Evolutionary conservation across 805 yeast genomes (phyloP), one percentile per base, ranked within the genome.

Genomic region (Alloascoidea hylecoeti): DNA sequence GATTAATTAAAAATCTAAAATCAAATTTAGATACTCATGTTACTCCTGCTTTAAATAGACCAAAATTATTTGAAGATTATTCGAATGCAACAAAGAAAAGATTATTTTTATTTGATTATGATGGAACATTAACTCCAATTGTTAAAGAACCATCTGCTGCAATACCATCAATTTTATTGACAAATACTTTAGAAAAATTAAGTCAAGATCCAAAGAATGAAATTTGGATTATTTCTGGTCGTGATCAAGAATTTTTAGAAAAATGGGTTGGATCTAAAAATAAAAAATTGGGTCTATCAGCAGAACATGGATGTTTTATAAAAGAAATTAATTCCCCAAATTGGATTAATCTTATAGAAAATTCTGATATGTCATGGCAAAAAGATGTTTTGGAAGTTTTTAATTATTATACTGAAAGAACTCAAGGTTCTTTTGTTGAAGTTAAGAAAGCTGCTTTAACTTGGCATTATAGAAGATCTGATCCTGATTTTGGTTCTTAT

Each of bases 141-240:
- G 98, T 92, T 3, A 71, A 75, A 32, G 97, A 92, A 49, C 99
- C 99, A 2, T 85, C 89, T n/a, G 96, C 97, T 0, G 98, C 98
- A 0, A 81, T 92, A 33, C 98, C 99, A 2, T 76, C 95, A 1
- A 75, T 78, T 2, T 68, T 79, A 46, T 63, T 92, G 35, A 65
- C 72, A 39, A 57, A 64, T 5, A 72, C 80, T 9, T 57, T 92
- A 41, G 64, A 69, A 17, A 61, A 64, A 18, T 64, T 92, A 38
- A 65, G 79, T 2, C 63, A 65, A 12, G 97, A 89, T 54, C 85
- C 89, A 4, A 66, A 66, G 42, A 92, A 92, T 58, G 78, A 76
- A 53, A 77, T 92, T 34, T 92, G 98, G 98, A 74, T 92, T 45
- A 89, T 92, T 42, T 79, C 94, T 33, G 99, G 99, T 2, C 73